Evolutionary conservation across 2,329 filamentous ascomycete species (phyloP), one percentile per base, ranked within the genome.

Genomic region (Cladosporium sp.): DNA sequence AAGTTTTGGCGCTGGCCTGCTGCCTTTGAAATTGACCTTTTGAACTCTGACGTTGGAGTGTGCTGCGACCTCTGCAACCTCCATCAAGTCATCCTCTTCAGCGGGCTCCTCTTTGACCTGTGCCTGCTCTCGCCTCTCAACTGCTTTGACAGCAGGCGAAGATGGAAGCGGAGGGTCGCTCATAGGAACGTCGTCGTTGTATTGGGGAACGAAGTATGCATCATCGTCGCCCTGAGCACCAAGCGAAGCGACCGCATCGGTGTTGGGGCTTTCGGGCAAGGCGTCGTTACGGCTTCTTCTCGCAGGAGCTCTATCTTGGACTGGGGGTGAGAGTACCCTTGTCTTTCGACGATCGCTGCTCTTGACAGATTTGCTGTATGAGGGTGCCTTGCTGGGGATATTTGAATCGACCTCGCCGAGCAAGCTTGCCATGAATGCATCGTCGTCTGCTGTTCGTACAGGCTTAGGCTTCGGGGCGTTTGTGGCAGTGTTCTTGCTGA

Each of bases 371-470:
- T 86, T 88, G 81, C 89, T 81, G 59, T 73, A 72, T 18, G 83
- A 82, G 3, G 83, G 80, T 28, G 79, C 75, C 33, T 86, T 82
- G 33, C 84, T 84, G 31, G 88, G 83, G 12, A 87, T 80, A 73
- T 95, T 96, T 59, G 87, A 86, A 75, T 97, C 92, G 64, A 99
- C 91, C 78, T 97, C 92, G 67, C 88, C 92, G 0, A 99, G 86
- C 1, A 99, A 84, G 73, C 89, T 88, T 21, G 88, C 86, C 79
- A 99, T 86, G 79, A 98, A 99, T 65, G 91, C 90, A 65, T 92
- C 90, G 73, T 98, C 94, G 70, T 92, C 94, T 72, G 93, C 90
- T 8, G 66, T 73, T 46, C 71, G 68, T 21, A 70, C 71, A 5
- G 63, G 66, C 85, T 97, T 98, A 21, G 90, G 84, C 76, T 97